These are phyloP conservation scores for Cryptomeria japonica DNA, from an alignment of 75 land plant genomes.

Conservation along the genomic window DNA sequence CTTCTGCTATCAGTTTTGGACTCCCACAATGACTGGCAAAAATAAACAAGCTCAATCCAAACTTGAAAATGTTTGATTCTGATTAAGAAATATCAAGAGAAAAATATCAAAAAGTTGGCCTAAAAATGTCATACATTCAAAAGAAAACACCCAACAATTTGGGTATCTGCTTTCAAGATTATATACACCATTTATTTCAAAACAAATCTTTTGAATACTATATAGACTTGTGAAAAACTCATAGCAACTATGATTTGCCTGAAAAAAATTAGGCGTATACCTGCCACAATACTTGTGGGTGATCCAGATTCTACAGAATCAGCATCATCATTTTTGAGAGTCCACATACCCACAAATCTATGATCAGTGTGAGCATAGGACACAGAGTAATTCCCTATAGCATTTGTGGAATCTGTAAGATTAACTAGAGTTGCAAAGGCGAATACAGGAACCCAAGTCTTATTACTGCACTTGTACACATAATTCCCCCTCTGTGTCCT, in stretches of 20 bases:
- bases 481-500: constrained; percentile 12
- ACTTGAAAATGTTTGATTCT: too few relatives aligned
- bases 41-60: too few relatives aligned
- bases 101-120: too few relatives aligned
- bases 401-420: neutral
- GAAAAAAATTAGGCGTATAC: neutral
- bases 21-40: too few relatives aligned
- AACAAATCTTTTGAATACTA: too few relatives aligned
- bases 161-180: neutral
- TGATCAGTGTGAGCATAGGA: neutral
- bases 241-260: too few relatives aligned
- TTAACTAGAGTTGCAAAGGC: constrained; percentile 3
- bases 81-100: too few relatives aligned
- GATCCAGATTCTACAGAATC: constrained; percentile 20
- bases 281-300: constrained; percentile 11
- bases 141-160: neutral
- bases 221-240: too few relatives aligned
- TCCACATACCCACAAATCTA: constrained; percentile 5
- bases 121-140: too few relatives aligned
- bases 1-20: too few relatives aligned
- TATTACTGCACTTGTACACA: constrained; percentile 12
- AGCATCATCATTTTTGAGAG: constrained; percentile 13
- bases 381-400: constrained; percentile 12
- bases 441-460: constrained; percentile 8
- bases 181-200: neutral